phyloP scores from a whole-genome alignment of 495 filamentous ascomycete species.

The Aspergillus avenaceus region DNA sequence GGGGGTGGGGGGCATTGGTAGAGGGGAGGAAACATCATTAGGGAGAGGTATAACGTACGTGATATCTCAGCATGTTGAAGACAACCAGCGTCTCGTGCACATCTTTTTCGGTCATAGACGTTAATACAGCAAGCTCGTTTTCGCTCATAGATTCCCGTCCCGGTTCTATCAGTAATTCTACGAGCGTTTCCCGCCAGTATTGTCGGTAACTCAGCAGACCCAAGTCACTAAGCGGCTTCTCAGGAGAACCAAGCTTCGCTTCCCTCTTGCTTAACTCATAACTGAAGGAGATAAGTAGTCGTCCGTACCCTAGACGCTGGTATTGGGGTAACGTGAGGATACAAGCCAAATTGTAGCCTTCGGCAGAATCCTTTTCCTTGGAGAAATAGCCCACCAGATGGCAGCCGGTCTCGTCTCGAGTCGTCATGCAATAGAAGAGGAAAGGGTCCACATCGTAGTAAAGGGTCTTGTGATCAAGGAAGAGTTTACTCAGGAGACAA shows the following conservation, averaged over 20 bases:
- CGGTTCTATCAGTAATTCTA: slow-evolving; percentile 70
- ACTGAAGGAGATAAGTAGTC: slow-evolving; percentile 91
- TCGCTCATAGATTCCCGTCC: slow-evolving; percentile 64
- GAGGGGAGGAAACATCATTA: background rate
- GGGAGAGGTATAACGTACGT: slow-evolving; percentile 40
- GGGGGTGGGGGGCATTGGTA: background rate
- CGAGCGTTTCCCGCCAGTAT: slow-evolving; percentile 93
- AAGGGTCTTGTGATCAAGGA: slow-evolving; percentile 98
- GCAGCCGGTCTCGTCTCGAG: slow-evolving; percentile 77
- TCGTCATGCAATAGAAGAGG: slow-evolving; percentile 97
- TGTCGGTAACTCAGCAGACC: slow-evolving; percentile 89
- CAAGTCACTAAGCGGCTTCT: slow-evolving; percentile 93
- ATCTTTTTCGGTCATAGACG: slow-evolving; percentile 93
- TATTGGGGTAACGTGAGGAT: slow-evolving; percentile 95
- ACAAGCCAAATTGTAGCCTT: slow-evolving; percentile 96
- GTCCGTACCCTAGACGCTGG: slow-evolving; percentile 89
- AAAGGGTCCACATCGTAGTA: slow-evolving; percentile 99
- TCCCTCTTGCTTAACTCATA: slow-evolving; percentile 97
- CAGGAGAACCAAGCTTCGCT: slow-evolving; percentile 87
- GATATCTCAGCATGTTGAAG: slow-evolving; percentile 89
- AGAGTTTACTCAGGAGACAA: slow-evolving; percentile 90
- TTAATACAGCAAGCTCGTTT: slow-evolving; percentile 70
- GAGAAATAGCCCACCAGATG: slow-evolving; percentile 96
- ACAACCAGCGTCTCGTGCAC: slow-evolving; percentile 90
- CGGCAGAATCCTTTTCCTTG: slow-evolving; percentile 95